Percentiles rank a stretch among this genome's conserved stretches.
Conservation (phyloP, 495 filamentous ascomycete species). For the Podospora pseudocomata region DNA sequence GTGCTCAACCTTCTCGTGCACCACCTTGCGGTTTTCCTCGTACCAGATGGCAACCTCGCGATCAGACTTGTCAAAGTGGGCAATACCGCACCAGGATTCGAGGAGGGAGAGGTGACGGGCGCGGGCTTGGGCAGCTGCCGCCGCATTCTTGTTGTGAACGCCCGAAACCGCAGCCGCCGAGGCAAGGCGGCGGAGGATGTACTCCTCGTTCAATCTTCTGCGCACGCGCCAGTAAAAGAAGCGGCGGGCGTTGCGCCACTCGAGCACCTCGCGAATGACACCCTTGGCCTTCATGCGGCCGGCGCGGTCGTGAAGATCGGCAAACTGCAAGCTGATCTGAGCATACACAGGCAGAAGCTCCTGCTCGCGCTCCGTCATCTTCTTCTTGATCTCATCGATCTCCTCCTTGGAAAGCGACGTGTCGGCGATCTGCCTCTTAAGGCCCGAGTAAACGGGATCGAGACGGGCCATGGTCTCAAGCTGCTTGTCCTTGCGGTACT, state of each 20-base stretch:
- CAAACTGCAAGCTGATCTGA: conserved; percentile 91
- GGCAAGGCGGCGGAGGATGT: conserved; percentile 84
- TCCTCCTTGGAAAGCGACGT: conserved; percentile 67
- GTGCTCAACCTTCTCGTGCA: conserved; percentile 73
- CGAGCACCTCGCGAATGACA: conserved; percentile 75
- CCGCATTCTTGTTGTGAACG: conserved; percentile 23
- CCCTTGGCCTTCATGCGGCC: conserved; percentile 98
- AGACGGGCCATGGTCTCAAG: conserved; percentile 96
- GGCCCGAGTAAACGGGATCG: conserved; percentile 74
- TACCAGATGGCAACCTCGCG: conserved; percentile 90
- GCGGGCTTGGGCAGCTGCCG: conserved; percentile 47
- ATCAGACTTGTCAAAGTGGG: conserved; percentile 72
- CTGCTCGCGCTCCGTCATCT: conserved; percentile 85
- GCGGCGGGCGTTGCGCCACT: conserved; percentile 86
- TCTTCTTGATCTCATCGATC: conserved; percentile 70
- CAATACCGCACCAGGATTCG: conserved; percentile 70
- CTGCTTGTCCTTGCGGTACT: conserved; percentile 95
- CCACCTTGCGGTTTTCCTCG: conserved; percentile 84
- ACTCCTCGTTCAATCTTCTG: conserved; percentile 93
- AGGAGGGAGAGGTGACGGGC: conserved; percentile 64
- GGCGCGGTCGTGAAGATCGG: conserved; percentile 94
- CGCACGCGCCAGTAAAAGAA: conserved; percentile 99
- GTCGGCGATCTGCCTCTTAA: conserved; percentile 72
- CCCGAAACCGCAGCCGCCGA: conserved; percentile 42
- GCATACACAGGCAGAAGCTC: conserved; percentile 85